Evolutionary conservation across 305 asterid genomes (phyloP).

Genomic region (Plantago rigida): DNA sequence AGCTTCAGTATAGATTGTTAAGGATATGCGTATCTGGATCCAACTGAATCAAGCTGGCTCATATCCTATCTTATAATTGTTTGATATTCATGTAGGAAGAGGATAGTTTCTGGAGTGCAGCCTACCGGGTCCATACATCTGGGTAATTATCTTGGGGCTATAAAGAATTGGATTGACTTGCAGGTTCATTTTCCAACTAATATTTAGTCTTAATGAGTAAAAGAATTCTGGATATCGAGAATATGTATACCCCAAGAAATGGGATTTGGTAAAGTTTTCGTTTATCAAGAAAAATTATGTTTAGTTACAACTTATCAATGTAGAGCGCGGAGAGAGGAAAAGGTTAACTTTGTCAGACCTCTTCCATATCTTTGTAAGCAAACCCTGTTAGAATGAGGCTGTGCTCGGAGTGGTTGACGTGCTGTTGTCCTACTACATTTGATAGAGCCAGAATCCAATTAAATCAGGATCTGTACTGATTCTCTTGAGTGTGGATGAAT

Average conservation of each 20-base stretch:
- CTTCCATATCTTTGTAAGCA: too few species aligned
- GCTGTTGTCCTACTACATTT: constrained; percentile 7
- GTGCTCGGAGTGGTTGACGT: constrained; percentile 5
- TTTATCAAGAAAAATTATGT: too few species aligned
- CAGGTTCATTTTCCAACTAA: constrained; percentile 45
- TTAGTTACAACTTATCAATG: too few species aligned
- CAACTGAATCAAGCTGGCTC: constrained; percentile 8
- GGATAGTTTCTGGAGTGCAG: constrained; percentile 96
- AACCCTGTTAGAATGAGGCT: too few species aligned
- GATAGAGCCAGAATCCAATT: constrained; percentile 2
- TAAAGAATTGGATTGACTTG: constrained; percentile 78
- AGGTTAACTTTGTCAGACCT: too few species aligned
- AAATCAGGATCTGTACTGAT: constrained; percentile 5
- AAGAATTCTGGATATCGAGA: constrained; percentile 2
- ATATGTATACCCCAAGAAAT: constrained; percentile 1
- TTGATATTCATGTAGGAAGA: constrained; percentile 48
- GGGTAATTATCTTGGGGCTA: constrained; percentile 92
- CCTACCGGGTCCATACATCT: constrained; percentile 95
- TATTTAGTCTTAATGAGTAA: background rate
- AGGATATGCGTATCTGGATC: background rate
- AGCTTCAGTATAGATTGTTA: background rate
- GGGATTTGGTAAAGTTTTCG: constrained; percentile 1
- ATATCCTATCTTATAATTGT: constrained; percentile 9
- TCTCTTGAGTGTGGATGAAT: constrained; percentile 13
- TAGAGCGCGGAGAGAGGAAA: too few species aligned